These are phyloP conservation scores for Camellia granthamiana DNA, from an alignment of 148 eudicot species.

Conservation along the genomic window DNA sequence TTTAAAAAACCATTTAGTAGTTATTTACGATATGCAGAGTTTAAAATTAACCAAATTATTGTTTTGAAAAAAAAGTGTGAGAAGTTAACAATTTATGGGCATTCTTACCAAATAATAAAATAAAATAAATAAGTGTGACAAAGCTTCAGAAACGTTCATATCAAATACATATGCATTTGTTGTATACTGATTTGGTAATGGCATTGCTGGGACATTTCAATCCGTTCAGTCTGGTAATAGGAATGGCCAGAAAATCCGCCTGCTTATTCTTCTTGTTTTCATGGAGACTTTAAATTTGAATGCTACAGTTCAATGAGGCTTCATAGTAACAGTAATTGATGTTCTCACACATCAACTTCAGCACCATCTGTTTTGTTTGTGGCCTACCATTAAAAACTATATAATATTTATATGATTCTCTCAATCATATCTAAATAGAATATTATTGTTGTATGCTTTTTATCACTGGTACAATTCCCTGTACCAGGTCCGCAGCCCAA, in stretches of 20 bases:
- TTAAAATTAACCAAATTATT: too few relatives aligned
- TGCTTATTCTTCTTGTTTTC: constrained; percentile 8
- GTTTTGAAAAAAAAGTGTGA: too few relatives aligned
- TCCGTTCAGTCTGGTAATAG: not conserved
- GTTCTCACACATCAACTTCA: constrained; percentile 8
- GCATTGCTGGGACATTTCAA: not conserved
- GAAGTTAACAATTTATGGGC: too few relatives aligned
- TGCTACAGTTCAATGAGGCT: not conserved
- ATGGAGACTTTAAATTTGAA: not conserved
- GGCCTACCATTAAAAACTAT: not conserved
- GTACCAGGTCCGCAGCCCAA: constrained; percentile 22
- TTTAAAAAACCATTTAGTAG: too few relatives aligned
- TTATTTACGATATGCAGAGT: too few relatives aligned
- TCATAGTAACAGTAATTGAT: not conserved
- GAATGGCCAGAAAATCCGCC: not conserved
- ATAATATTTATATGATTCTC: not conserved
- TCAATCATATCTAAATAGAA: not conserved
- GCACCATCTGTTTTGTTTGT: not conserved
- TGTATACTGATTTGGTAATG: not conserved
- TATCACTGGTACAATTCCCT: not conserved
- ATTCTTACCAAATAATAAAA: too few relatives aligned
- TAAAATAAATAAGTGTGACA: too few relatives aligned
- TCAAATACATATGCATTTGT: not conserved
- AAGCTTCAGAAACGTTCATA: too few relatives aligned
- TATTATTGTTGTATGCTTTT: not conserved